phyloP scores from a whole-genome alignment of 805 yeast species.

The Metschnikowia picachoensis region DNA sequence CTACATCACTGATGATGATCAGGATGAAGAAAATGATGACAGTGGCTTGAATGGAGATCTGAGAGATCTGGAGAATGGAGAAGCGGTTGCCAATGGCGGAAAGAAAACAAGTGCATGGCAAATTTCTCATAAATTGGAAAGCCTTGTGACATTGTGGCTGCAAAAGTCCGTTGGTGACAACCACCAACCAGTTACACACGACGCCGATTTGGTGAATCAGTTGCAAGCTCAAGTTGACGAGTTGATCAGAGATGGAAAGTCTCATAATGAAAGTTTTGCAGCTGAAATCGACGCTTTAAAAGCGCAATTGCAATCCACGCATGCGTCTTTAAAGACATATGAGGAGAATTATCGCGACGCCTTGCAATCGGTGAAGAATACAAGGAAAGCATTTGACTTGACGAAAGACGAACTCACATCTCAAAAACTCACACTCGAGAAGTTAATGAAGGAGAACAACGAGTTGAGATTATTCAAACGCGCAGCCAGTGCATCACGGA shows the following conservation, averaged over 20 bases:
- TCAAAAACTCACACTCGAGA: constrained; percentile 52
- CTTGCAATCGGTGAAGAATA: constrained; percentile 64
- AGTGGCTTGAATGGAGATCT: constrained; percentile 4
- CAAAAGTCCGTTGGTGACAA: not conserved
- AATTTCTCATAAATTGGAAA: constrained; percentile 16
- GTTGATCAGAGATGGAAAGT: constrained; percentile 45
- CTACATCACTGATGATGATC: constrained; percentile 28
- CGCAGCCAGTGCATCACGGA: constrained; percentile 32
- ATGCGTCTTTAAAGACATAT: constrained; percentile 30
- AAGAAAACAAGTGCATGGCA: not conserved
- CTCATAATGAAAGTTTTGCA: constrained; percentile 34
- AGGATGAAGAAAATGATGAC: constrained; percentile 19
- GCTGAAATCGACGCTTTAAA: constrained; percentile 30
- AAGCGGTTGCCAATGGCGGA: constrained; percentile 25
- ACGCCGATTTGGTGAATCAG: constrained; percentile 30
- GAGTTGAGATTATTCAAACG: constrained; percentile 55
- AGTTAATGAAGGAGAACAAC: constrained; percentile 61
- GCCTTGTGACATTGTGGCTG: constrained; percentile 5
- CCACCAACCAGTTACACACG: not conserved
- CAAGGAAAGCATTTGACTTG: constrained; percentile 67
- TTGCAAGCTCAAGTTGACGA: constrained; percentile 58
- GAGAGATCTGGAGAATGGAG: constrained; percentile 1
- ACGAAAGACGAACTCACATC: constrained; percentile 69
- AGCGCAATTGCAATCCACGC: constrained; percentile 29
- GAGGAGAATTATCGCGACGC: constrained; percentile 73